Evolutionary conservation across 176 grass and related monocot genomes (phyloP).

Genomic region (Paspalum notatum): DNA sequence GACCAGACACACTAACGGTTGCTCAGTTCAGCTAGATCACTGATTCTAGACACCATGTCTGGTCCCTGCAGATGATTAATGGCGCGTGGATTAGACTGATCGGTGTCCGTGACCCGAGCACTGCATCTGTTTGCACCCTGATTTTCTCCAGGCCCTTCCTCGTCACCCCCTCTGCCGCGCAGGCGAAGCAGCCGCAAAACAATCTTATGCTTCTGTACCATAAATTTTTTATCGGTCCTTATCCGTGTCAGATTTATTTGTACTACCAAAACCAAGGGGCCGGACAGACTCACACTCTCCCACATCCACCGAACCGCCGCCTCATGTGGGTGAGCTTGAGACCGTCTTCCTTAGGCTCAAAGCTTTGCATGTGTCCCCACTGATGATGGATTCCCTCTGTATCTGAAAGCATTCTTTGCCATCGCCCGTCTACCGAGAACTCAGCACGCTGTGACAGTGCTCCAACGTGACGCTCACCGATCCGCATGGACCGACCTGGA

Average conservation of each 20-base stretch:
- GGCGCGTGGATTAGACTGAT: neutral
- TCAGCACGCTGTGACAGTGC: neutral
- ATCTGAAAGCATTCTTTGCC: constrained; percentile 1
- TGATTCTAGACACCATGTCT: neutral
- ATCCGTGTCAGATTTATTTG: constrained; percentile 31
- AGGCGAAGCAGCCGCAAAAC: neutral
- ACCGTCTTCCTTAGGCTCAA: constrained; percentile 15
- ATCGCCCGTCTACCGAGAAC: neutral
- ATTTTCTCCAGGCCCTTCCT: neutral
- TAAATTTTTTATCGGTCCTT: neutral
- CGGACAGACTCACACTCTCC: neutral
- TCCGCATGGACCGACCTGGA: neutral
- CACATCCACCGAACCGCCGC: neutral
- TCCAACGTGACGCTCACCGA: neutral
- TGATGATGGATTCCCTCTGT: neutral
- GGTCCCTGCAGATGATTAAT: constrained; percentile 43
- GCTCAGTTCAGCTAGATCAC: neutral
- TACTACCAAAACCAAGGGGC: constrained; percentile 22
- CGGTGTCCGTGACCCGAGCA: neutral
- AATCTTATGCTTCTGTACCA: constrained; percentile 34
- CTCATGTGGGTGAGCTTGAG: constrained; percentile 8
- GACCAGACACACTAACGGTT: neutral
- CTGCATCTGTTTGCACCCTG: neutral
- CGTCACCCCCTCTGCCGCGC: neutral
- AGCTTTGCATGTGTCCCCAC: constrained; percentile 23